A percentile compares a stretch with the other conserved stretches of the same genome.
Evolutionary conservation across 2,329 filamentous ascomycete species (phyloP).

Genomic region (Aspergillus phoenicis): DNA sequence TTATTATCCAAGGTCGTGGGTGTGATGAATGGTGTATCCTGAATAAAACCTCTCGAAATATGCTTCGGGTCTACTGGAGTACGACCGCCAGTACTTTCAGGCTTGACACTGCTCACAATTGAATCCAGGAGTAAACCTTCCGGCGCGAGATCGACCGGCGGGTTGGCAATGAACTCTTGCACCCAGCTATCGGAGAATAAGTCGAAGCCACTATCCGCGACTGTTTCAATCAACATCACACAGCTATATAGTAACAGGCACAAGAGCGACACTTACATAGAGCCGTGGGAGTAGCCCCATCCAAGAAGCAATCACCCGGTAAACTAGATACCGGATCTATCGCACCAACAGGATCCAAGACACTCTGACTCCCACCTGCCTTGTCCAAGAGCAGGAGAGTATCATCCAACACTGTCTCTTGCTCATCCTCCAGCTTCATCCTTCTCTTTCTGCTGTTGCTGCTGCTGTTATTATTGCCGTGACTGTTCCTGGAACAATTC

Average conservation of each 20-base stretch:
- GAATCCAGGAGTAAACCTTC: conserved; percentile 18
- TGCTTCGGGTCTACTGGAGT: conserved; percentile 10
- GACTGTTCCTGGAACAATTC: neutral
- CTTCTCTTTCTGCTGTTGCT: too few species aligned
- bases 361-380: neutral
- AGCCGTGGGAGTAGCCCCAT: conserved; percentile 16
- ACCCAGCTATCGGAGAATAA: conserved; percentile 32
- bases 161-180: conserved; percentile 30
- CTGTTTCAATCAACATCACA: conserved; percentile 5
- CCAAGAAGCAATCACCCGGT: neutral
- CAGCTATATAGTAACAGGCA: neutral
- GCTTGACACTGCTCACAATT: conserved; percentile 13
- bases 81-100: conserved; percentile 1
- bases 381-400: neutral
- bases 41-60: neutral
- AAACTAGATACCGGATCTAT: neutral
- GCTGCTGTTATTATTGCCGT: too few species aligned
- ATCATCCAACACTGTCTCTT: neutral
- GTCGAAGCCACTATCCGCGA: conserved; percentile 23
- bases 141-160: conserved; percentile 16
- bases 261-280: neutral
- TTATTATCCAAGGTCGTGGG: neutral
- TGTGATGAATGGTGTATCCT: neutral
- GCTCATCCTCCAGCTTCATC: neutral
- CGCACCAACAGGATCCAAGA: neutral